Base-by-base conservation (phyloP, 192 early-diverging fungal genomes). In the Paraglomus brasilianum region DNA sequence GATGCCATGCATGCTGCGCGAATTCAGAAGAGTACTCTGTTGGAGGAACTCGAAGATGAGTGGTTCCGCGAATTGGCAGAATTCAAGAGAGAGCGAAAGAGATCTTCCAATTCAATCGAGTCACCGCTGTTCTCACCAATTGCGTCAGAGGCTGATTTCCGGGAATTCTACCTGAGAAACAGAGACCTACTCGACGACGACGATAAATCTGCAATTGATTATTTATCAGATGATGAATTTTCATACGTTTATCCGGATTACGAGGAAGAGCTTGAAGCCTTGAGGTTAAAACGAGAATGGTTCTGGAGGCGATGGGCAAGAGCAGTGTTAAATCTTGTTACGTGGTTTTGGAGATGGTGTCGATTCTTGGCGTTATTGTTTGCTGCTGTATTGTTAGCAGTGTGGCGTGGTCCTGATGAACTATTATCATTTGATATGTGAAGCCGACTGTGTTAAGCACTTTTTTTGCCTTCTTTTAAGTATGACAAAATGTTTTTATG, bases 271-370 rank as follows among this genome's bases (percentile, higher is more conserved):
- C 1, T 30, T 1, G 30, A 30, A 30, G 30, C 30, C 30, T 30
- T 30, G 30, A 30, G 30, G 30, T 30, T 30, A 30, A 30, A 30
- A 3, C 1, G 30, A 30, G 30, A 30, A 1, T 30, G 30, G 30
- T 30, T 30, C 30, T 30, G 30, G 30, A 30, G 3, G 3, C 30
- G 30, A 30, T 1, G 30, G 30, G 30, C 30, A 30, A 30, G 30
- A 30, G 30, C 30, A 3, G 50, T 70, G 40, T 51, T 73, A 44
- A 21, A 73, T 42, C 24, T 84, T 8, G 76, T 80, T 62, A 59
- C 74, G 19, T 43, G 74, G 44, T 13, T 84, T 52, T 82, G 80
- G 83, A 77, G 77, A 19, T 84, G 83, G 83, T 81, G 80, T 73
- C 72, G 83, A 22, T 84, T 84, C 55, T 62, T 75, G 7, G 66